Percentiles rank a stretch among this genome's conserved stretches.
These are phyloP conservation scores for Hyphodiscus sp. DNA, from an alignment of 2,329 filamentous ascomycete species.

Conservation along the genomic window DNA sequence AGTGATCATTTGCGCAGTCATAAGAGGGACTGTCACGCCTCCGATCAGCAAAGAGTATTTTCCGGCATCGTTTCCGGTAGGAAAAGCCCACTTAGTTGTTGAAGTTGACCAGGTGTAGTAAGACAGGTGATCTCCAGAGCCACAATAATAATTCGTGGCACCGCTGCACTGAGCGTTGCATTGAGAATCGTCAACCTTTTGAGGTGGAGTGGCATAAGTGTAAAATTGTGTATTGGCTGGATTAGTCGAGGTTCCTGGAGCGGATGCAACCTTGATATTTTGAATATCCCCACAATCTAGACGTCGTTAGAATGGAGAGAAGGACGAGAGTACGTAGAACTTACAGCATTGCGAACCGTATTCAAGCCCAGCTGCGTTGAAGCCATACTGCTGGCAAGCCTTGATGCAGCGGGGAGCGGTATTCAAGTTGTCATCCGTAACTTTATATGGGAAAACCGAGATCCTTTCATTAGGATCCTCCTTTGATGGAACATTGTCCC, in stretches of 20 bases:
- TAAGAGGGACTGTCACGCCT: conserved; percentile 55
- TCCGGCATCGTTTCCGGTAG: conserved; percentile 47
- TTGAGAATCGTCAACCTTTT: neutral
- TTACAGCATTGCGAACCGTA: conserved; percentile 22
- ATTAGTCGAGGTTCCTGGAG: conserved; percentile 11
- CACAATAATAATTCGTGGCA: conserved; percentile 18
- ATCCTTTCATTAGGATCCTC: conserved; percentile 13
- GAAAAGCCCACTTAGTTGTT: conserved; percentile 49
- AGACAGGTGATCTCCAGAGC: conserved; percentile 19
- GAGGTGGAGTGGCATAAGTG: conserved; percentile 31
- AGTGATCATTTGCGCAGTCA: conserved; percentile 50
- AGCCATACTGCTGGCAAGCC: conserved; percentile 20
- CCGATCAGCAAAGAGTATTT: conserved; percentile 54
- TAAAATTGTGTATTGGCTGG: conserved; percentile 8
- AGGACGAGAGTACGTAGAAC: neutral
- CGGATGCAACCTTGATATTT: conserved; percentile 15
- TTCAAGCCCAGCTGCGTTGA: conserved; percentile 22
- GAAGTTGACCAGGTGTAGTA: conserved; percentile 33
- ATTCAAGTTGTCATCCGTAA: conserved; percentile 8
- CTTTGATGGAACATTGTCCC: conserved; percentile 52
- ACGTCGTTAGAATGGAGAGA: neutral
- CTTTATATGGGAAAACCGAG: conserved; percentile 14
- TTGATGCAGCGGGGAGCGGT: conserved; percentile 13
- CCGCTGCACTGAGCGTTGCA: conserved; percentile 24
- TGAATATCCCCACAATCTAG: conserved; percentile 20